Conservation (phyloP, 257 asterid species). For the Datura wrightii region DNA sequence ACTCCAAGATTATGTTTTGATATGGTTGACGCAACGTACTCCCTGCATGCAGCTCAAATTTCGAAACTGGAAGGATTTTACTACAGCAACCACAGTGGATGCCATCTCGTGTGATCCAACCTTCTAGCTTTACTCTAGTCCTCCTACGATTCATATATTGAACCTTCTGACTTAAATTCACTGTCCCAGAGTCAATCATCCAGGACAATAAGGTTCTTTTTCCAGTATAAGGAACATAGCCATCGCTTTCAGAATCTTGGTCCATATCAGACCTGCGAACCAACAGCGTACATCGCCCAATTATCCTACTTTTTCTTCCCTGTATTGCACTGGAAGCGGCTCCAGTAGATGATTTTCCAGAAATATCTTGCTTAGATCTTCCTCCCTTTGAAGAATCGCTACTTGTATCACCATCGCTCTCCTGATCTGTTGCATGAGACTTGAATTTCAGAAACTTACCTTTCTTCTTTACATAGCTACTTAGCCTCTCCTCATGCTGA, state of each 20-base stretch:
- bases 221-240: constrained; percentile 77
- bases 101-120: constrained; percentile 97
- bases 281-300: constrained; percentile 86
- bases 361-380: constrained; percentile 46
- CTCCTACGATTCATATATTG: constrained; percentile 90
- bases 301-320: constrained; percentile 68
- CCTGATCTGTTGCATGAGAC: constrained; percentile 46
- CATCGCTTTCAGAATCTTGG: constrained; percentile 64
- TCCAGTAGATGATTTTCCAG: constrained; percentile 42
- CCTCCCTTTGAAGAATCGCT: constrained; percentile 49
- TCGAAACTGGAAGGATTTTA: constrained; percentile 86
- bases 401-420: constrained; percentile 49
- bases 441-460: constrained; percentile 50
- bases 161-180: constrained; percentile 74
- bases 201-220: constrained; percentile 89
- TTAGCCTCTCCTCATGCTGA: constrained; percentile 58
- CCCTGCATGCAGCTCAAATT: constrained; percentile 98
- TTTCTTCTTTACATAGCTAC: constrained; percentile 56
- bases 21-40: constrained; percentile 89
- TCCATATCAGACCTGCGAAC: constrained; percentile 73
- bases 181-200: constrained; percentile 82
- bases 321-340: constrained; percentile 50
- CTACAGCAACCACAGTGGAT: constrained; percentile 98
- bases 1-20: constrained; percentile 81
- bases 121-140: constrained; percentile 80